Evolutionary conservation across 2,329 filamentous ascomycete species (phyloP).

Genomic region (Fusarium concolor): DNA sequence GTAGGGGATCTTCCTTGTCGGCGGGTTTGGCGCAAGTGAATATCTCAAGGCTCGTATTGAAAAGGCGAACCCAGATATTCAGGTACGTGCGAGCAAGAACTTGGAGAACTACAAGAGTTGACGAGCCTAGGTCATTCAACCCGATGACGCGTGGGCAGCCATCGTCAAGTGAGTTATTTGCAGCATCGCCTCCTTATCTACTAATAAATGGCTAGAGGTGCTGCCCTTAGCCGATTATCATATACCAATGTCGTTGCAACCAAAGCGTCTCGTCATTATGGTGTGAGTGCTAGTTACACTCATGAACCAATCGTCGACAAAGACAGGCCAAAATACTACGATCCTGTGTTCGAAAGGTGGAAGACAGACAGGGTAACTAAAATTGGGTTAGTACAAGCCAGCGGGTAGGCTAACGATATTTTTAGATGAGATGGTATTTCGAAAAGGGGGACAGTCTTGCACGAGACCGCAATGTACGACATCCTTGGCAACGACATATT

Average conservation of each 20-base stretch:
- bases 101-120: neutral
- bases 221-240: constrained; percentile 27
- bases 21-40: constrained; percentile 52
- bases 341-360: no score
- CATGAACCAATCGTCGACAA: constrained; percentile 5
- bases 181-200: no score
- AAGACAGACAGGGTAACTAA: no score
- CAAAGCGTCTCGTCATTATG: constrained; percentile 20
- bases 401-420: no score
- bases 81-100: neutral
- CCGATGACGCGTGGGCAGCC: constrained; percentile 42
- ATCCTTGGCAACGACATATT: neutral
- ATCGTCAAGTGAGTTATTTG: constrained; percentile 45
- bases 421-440: constrained; percentile 35
- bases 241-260: constrained; percentile 16
- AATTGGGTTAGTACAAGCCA: no score
- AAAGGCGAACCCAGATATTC: constrained; percentile 45
- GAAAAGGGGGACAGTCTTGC: constrained; percentile 28
- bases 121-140: constrained; percentile 43
- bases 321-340: no score
- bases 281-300: neutral
- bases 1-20: constrained; percentile 51
- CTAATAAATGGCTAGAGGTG: constrained; percentile 32
- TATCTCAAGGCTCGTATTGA: constrained; percentile 50
- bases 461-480: constrained; percentile 20